Base-by-base conservation (phyloP, 2,329 filamentous ascomycete species). In the Dactylellina parvicollis region DNA sequence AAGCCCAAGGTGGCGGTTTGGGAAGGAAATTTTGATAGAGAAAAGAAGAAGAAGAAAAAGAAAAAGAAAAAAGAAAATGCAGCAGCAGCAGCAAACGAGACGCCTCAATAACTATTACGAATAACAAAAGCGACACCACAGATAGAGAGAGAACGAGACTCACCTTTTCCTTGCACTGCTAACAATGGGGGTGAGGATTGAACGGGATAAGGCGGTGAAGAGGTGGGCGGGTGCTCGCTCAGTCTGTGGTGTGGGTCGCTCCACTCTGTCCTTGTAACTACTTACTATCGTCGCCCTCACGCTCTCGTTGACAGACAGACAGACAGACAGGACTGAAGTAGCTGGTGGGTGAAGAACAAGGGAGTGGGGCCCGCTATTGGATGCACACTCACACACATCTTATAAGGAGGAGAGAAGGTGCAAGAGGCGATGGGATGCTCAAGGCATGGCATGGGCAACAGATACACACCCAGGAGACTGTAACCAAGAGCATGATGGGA, bases 21-120 rank as follows among this genome's bases (percentile, higher is more conserved):
- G 59, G 67, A 72, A 72, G 57, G 67, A 70, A 70, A 62, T 70
- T 72, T 54, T 65, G 67, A 72, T 72, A 72, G 40, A 38, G 28
- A 49, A 52, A 47, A 22, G 28, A 42, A 50, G 36, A 18, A 9
- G 2, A 42, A 30, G 52, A 40, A 56, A 40, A 56, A 57, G 14
- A 24, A 57, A 40, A 32, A 24, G 32, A 12, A 32, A 40, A 57
- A 34, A 20, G 40, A 38, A 18, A 30, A 28, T 30, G 24, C 46
- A 59, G 3, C n/a, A 16, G 40, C 9, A 28, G 40, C 46, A 59
- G 38, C 56, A 18, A 61, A 26, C 16, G 40, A 44, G 8, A 28
- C 32, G 28, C 12, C 42, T 28, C 56, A 61, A 49, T 49, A 70
- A 52, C 56, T 71, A 57, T 65, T 64, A 72, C 60, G 47, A 65